Conservation (phyloP, 768 basidiomycete genomes). For the Suillus hirtellus region DNA sequence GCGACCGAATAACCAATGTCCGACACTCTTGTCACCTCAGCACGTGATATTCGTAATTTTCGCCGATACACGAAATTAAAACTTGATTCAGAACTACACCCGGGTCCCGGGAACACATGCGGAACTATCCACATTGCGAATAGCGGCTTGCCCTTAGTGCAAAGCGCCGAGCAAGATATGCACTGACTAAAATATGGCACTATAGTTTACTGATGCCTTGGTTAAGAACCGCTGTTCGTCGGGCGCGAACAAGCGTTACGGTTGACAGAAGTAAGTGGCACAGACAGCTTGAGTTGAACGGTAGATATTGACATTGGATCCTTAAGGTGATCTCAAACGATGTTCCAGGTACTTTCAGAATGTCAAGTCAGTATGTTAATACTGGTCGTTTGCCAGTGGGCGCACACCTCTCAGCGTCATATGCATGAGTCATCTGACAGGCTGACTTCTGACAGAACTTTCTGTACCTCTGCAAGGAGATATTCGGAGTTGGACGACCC, state of each 20-base stretch:
- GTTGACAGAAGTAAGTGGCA: background rate
- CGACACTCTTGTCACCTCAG: background rate
- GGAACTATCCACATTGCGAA: background rate
- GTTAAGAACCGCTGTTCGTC: background rate
- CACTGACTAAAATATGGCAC: background rate
- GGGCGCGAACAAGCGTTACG: background rate
- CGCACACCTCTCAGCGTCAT: background rate
- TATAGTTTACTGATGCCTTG: background rate
- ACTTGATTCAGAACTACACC: no score
- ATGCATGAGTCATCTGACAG: background rate
- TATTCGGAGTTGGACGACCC: background rate
- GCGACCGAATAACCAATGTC: background rate
- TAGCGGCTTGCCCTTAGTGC: background rate
- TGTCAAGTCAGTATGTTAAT: background rate
- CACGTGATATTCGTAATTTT: background rate
- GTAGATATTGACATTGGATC: background rate
- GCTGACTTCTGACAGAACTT: background rate
- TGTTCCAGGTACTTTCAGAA: background rate
- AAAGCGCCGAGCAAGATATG: background rate
- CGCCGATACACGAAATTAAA: no score
- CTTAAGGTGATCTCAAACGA: no score
- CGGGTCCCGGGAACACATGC: no score
- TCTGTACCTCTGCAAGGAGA: constrained; percentile 2
- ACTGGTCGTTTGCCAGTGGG: background rate
- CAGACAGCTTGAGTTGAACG: background rate